phyloP scores from a whole-genome alignment of 1,284 basidiomycete species.

The Anthracocystis setariae region DNA sequence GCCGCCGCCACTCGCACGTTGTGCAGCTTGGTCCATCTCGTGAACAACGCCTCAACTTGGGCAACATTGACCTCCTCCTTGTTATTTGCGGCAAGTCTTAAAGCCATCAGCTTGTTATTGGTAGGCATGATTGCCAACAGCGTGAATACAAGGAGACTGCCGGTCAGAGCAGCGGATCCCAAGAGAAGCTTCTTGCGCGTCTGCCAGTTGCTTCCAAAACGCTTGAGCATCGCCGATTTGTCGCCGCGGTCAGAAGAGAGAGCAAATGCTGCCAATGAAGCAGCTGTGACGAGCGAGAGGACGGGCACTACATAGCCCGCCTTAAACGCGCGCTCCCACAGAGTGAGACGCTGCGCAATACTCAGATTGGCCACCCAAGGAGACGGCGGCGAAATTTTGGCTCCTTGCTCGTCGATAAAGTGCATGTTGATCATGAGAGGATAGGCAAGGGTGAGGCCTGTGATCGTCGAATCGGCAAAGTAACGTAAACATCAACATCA shows the following conservation, averaged over 20 bases:
- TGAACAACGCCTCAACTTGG: conserved; percentile 18
- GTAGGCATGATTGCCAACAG: conserved; percentile 24
- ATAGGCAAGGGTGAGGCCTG: conserved; percentile 29
- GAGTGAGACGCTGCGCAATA: conserved; percentile 35
- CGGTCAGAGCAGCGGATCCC: conserved; percentile 20
- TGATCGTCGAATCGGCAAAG: background rate
- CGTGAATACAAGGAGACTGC: conserved; percentile 24
- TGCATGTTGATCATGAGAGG: conserved; percentile 33
- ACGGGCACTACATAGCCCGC: conserved; percentile 23
- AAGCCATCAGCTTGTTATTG: conserved; percentile 27
- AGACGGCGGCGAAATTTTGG: conserved; percentile 26
- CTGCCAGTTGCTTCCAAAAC: conserved; percentile 13
- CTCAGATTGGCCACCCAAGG: conserved; percentile 22
- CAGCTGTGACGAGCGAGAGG: conserved; percentile 16
- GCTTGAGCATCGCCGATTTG: conserved; percentile 12
- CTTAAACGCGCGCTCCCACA: conserved; percentile 35
- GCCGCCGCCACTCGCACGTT: conserved; percentile 33
- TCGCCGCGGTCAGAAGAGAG: conserved; percentile 9
- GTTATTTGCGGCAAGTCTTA: conserved; percentile 27
- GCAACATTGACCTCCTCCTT: conserved; percentile 17
- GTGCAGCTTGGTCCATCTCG: conserved; percentile 32
- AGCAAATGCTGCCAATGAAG: conserved; percentile 12
- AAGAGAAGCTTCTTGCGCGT: conserved; percentile 20
- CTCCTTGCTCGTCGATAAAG: conserved; percentile 31
- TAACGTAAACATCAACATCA: background rate